phyloP scores from a whole-genome alignment of 768 basidiomycete species.

The Mycena crocata region DNA sequence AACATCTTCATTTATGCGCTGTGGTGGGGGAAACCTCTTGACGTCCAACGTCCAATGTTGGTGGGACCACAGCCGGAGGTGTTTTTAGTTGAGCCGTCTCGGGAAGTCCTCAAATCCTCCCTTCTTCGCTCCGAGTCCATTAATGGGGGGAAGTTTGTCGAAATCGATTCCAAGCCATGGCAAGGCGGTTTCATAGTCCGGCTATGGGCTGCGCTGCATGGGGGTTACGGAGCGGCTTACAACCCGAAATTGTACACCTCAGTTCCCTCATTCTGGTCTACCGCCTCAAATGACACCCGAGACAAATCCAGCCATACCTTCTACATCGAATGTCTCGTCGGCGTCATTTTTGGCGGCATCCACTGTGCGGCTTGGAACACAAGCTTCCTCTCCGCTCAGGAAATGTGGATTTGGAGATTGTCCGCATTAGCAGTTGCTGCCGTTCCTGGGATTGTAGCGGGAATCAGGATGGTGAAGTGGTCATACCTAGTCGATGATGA shows the following conservation, averaged over 20 bases:
- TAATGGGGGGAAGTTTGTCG: too few relatives aligned
- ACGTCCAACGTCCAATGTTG: constrained; percentile 1
- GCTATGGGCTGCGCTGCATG: too few relatives aligned
- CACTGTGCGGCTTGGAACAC: neutral
- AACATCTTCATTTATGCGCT: constrained; percentile 43
- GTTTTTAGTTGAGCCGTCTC: too few relatives aligned
- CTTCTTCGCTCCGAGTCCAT: too few relatives aligned
- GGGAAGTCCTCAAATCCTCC: too few relatives aligned
- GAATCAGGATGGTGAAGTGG: neutral
- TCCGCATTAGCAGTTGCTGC: neutral
- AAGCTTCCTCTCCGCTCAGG: neutral
- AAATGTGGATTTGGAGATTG: neutral
- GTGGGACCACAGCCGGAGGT: neutral
- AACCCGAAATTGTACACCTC: neutral
- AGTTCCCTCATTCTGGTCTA: neutral
- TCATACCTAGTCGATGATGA: too few relatives aligned
- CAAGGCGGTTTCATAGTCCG: too few relatives aligned
- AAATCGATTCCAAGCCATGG: too few relatives aligned
- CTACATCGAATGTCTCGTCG: neutral
- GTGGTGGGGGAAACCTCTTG: constrained; percentile 55
- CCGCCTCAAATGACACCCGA: neutral
- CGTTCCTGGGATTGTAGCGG: neutral
- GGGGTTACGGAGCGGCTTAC: too few relatives aligned
- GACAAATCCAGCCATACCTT: neutral
- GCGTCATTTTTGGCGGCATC: neutral